phyloP scores from a whole-genome alignment of 495 filamentous ascomycete species.

The Neurospora sp. region DNA sequence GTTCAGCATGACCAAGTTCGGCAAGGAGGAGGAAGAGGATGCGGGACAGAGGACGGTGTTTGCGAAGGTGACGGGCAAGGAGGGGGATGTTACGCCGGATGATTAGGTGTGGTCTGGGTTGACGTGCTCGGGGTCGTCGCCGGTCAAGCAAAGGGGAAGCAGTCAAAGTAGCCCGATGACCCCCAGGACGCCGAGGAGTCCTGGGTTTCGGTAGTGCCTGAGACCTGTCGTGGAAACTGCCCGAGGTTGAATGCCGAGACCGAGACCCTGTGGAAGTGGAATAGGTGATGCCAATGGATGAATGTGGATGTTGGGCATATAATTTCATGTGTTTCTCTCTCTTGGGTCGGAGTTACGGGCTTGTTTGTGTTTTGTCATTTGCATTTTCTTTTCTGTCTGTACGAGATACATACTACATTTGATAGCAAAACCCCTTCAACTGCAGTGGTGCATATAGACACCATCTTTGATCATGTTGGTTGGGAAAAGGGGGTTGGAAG shows the following conservation, averaged over 20 bases:
- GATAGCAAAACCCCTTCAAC: background rate
- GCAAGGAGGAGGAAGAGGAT: constrained; percentile 29
- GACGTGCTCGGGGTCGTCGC: constrained; percentile 14
- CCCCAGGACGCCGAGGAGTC: background rate
- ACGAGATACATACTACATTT: background rate
- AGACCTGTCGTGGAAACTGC: background rate
- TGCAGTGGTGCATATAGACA: background rate
- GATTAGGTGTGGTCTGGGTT: constrained; percentile 26
- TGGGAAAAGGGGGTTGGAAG: background rate
- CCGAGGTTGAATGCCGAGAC: background rate
- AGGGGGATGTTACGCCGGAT: constrained; percentile 20
- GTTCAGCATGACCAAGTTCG: constrained; percentile 40
- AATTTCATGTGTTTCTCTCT: background rate
- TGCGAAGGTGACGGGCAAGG: constrained; percentile 22
- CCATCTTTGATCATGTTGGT: background rate
- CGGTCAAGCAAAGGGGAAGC: background rate
- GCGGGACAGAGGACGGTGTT: constrained; percentile 15
- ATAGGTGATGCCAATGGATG: background rate
- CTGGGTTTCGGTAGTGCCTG: background rate
- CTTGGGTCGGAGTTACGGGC: constrained; percentile 1
- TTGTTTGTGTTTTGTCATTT: background rate
- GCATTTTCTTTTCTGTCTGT: background rate
- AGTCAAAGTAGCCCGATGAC: background rate
- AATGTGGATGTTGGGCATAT: background rate
- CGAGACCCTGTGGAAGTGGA: background rate